Evolutionary conservation across 192 early-diverging fungal species (phyloP).

Genomic region (Thamnidium elegans): DNA sequence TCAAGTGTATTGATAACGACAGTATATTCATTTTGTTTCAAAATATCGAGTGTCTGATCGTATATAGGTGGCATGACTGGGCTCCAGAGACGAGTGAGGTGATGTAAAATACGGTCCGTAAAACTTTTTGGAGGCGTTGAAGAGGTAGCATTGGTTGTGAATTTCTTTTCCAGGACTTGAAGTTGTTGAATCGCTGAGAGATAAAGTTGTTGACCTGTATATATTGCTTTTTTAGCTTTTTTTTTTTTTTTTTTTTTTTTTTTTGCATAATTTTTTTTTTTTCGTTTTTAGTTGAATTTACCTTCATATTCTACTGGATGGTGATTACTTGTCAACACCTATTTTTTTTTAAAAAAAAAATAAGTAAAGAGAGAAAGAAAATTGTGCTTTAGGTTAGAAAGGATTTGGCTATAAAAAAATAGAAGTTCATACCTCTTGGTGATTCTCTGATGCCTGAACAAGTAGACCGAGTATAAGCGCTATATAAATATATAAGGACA

Average conservation of each 20-base stretch:
- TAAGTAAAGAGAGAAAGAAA: too few relatives aligned
- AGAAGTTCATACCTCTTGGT: too few relatives aligned
- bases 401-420: too few relatives aligned
- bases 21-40: background rate
- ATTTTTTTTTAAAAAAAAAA: too few relatives aligned
- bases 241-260: background rate
- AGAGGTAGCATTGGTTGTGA: background rate
- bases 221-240: background rate
- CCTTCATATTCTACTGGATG: background rate
- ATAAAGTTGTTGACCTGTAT: conserved; percentile 13
- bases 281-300: background rate
- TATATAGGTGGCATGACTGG: background rate
- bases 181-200: conserved; percentile 19
- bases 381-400: too few relatives aligned
- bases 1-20: conserved; percentile 43
- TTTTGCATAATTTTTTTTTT: background rate
- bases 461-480: too few relatives aligned
- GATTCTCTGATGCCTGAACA: too few relatives aligned
- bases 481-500: too few relatives aligned
- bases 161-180: conserved; percentile 5
- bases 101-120: background rate
- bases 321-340: too few relatives aligned
- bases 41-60: background rate
- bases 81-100: background rate
- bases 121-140: background rate